phyloP scores from a whole-genome alignment of 257 asterid species.

The Henckelia pumila region DNA sequence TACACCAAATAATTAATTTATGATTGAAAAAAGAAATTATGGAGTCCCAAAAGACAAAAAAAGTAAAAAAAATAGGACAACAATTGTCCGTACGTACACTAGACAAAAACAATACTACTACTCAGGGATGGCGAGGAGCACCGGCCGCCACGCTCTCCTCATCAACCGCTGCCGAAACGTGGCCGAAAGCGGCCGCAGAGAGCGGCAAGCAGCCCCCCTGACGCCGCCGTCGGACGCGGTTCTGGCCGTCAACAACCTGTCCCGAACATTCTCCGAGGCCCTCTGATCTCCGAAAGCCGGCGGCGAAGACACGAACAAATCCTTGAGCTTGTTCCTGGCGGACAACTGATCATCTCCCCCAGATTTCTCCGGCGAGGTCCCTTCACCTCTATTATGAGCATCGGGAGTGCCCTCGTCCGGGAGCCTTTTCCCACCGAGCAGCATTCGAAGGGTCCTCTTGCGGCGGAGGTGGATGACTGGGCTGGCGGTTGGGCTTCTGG shows the following conservation, averaged over 20 bases:
- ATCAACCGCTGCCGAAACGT: slow-evolving; percentile 55
- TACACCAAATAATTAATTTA: background rate
- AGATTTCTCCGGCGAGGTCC: slow-evolving; percentile 26
- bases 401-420: slow-evolving; percentile 27
- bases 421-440: slow-evolving; percentile 39
- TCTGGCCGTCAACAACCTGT: slow-evolving; percentile 31
- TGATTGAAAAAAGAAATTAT: too few species aligned
- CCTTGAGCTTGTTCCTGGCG: slow-evolving; percentile 46
- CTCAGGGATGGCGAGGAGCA: slow-evolving; percentile 58
- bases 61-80: too few species aligned
- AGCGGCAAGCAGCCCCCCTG: slow-evolving; percentile 31
- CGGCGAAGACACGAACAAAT: slow-evolving; percentile 64
- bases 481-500: slow-evolving; percentile 72
- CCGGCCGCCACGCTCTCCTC: slow-evolving; percentile 68
- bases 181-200: slow-evolving; percentile 51
- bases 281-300: slow-evolving; percentile 54
- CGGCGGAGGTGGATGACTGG: slow-evolving; percentile 89
- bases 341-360: too few species aligned
- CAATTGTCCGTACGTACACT: too few species aligned
- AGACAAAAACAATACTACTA: too few species aligned
- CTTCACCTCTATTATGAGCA: slow-evolving; percentile 24
- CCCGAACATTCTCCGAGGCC: slow-evolving; percentile 38
- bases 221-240: slow-evolving; percentile 22
- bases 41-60: background rate
- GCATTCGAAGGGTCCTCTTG: slow-evolving; percentile 77